These are phyloP conservation scores for Adansonia digitata DNA, from an alignment of 345 rosid genomes.

Conservation along the genomic window DNA sequence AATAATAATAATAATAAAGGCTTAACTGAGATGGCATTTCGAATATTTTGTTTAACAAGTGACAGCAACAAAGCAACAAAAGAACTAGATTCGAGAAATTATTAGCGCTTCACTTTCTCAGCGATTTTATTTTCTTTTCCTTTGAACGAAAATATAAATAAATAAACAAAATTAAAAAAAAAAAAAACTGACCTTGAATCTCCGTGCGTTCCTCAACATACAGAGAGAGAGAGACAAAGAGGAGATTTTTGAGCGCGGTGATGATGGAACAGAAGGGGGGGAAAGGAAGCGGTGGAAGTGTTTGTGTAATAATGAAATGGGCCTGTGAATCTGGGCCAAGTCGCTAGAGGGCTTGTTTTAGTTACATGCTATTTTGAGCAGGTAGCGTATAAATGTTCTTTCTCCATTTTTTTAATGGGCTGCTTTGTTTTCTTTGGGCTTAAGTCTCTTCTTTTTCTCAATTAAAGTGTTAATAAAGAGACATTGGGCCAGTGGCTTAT, in stretches of 20 bases:
- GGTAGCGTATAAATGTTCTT: not conserved
- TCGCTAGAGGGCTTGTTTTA: not conserved
- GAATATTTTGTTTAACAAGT: not conserved
- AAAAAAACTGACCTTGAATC: conserved; percentile 21
- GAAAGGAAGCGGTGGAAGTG: not conserved
- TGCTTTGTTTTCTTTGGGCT: not conserved
- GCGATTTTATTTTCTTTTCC: not conserved
- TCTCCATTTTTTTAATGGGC: not conserved
- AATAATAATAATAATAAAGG: not conserved
- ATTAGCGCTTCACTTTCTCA: not conserved
- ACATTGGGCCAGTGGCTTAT: not conserved
- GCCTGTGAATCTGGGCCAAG: conserved; percentile 32
- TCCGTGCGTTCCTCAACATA: not conserved
- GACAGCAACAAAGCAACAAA: not conserved
- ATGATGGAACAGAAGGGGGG: conserved; percentile 3
- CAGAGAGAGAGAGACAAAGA: not conserved
- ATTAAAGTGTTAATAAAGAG: not conserved
- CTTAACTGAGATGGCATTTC: conserved; percentile 5
- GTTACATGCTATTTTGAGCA: conserved; percentile 2
- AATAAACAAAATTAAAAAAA: not conserved
- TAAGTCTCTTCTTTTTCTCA: not conserved
- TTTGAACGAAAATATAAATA: not conserved
- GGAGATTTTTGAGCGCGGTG: conserved; percentile 4
- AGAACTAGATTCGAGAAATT: conserved; percentile 3
- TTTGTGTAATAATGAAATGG: conserved; percentile 5